Base-by-base conservation (phyloP, 345 rosid genomes). In the Laguncularia racemosa region DNA sequence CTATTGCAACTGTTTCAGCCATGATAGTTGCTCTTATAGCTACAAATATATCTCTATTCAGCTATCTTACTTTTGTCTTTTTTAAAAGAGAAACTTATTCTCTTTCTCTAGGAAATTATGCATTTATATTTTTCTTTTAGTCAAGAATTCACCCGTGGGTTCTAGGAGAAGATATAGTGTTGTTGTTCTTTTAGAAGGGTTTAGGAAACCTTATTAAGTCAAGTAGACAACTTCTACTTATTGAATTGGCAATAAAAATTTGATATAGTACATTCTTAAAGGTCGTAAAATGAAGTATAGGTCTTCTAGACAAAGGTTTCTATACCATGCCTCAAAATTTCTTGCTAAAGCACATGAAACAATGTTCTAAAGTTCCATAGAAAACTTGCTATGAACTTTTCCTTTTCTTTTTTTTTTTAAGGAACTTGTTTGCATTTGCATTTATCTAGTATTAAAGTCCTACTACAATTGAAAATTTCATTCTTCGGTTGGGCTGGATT, bases 401-500 rank as follows among this genome's bases (percentile, higher is more conserved):
- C n/a, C n/a, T n/a, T n/a, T n/a, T n/a, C n/a, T n/a, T n/a, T n/a
- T 26, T 26, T 26, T 26, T 26, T 18, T 46, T 28, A 13, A 52
- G 43, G 48, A 8, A 17, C 3, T 14, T 20, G 50, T 19, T 17
- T 18, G 1, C 2, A 9, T n/a, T 44, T 17, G 16, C 40, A 6
- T 4, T 23, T 43, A 16, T 50, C 23, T 15, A 56, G 20, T 55
- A 14, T 51, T 43, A 33, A 20, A 21, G 50, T 28, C 14, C 8
- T 13, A 16, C 28, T 44, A 26, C 56, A 18, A 11, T 44, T 54
- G 53, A 62, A 23, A 62, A 21, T 21, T 48, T 13, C 61, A 70
- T 64, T 50, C 55, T 65, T 84, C 89, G 97, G 96, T 70, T 89
- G 98, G 98, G 67, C 83, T 50, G 91, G 89, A 50, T 89, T 92